Conservation (phyloP, 192 early-diverging fungal genomes). For the Kappamyces sp. region DNA sequence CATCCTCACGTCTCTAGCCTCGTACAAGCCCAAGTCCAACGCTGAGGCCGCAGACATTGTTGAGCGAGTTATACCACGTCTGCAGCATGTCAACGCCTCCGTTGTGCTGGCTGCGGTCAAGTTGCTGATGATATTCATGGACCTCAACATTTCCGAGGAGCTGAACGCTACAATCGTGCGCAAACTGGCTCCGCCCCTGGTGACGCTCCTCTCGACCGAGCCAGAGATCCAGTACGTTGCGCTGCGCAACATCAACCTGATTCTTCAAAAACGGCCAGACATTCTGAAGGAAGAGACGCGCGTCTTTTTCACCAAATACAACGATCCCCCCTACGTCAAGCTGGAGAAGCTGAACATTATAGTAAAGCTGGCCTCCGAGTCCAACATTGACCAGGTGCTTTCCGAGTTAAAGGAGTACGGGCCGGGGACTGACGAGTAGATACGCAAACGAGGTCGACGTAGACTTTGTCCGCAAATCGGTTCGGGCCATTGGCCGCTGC, state of each 20-base stretch:
- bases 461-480: conserved; percentile 86
- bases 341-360: conserved; percentile 92
- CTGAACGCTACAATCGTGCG: conserved; percentile 63
- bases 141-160: conserved; percentile 65
- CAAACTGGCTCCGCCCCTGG: conserved; percentile 94
- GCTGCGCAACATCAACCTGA: conserved; percentile 92
- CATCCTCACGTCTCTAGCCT: conserved; percentile 62
- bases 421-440: conserved; percentile 28
- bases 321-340: conserved; percentile 97
- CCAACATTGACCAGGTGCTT: conserved; percentile 86
- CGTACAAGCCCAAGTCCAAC: conserved; percentile 66
- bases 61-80: conserved; percentile 83
- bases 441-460: conserved; percentile 96
- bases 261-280: conserved; percentile 82
- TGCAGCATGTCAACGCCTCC: conserved; percentile 95
- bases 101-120: conserved; percentile 89
- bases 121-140: conserved; percentile 72
- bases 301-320: conserved; percentile 98
- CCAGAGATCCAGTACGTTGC: conserved; percentile 97
- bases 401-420: conserved; percentile 87
- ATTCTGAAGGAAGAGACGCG: conserved; percentile 87
- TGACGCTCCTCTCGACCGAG: conserved; percentile 77
- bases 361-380: conserved; percentile 78
- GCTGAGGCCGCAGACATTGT: conserved; percentile 84
- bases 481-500: conserved; percentile 86